Evolutionary conservation across 1,284 basidiomycete genomes (phyloP), one percentile per base, ranked within the genome.

Genomic region (Fomitopsis palustris): DNA sequence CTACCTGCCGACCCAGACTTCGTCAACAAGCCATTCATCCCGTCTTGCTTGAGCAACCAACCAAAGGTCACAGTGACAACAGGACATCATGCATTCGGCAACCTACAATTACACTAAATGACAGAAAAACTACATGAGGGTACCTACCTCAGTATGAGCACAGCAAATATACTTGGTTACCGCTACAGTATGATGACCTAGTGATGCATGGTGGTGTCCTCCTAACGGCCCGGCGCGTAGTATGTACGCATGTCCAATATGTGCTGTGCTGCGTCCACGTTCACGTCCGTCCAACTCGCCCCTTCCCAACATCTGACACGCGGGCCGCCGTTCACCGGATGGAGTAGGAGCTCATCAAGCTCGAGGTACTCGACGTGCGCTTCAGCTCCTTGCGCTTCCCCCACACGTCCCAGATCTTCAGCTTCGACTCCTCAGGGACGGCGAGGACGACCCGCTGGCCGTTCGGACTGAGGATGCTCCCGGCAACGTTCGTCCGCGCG

Each of bases 321-420:
- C 33, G 14, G 17, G 8, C 19, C 42, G 12, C 42, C 42, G 7
- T 16, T 52, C 49, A 52, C 49, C 49, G 49, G 31, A 52, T 52
- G 19, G 49, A 52, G 25, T 19, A 52, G n/a, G 17, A 14, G 49
- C 49, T 42, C 37, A 57, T 21, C 25, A 61, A n/a, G 27, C 59
- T 61, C 31, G 52, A 49, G 9, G 52, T 31, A 33, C 60, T 61
- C 37, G 53, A 52, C 3, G 53, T 57, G 16, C 75, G 74, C 68
- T 74, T 78, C 31, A 80, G 56, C 56, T 78, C 77, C 67, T 78
- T 79, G 62, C 74, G 70, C 70, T 81, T 84, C 19, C 77, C 75
- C 83, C 83, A 85, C 12, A 81, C 78, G 57, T 84, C 83, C 70
- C 76, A 83, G 14, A 84, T 72, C 64, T 79, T 78, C 57, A 85